Evolutionary conservation across 257 asterid genomes (phyloP).

Genomic region (Capsicum chinense): DNA sequence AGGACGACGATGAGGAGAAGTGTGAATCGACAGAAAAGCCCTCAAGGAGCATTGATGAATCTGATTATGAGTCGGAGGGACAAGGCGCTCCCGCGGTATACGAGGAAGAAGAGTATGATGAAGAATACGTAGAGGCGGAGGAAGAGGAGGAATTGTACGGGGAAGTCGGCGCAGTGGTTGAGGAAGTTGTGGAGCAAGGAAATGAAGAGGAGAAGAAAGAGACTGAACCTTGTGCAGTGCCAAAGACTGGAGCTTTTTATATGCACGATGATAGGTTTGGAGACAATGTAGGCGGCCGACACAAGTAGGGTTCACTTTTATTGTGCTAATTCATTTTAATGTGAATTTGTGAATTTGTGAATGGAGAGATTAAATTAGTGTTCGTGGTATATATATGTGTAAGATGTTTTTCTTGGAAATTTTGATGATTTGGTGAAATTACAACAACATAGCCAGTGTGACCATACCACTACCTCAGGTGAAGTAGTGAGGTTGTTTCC

Average conservation of each 20-base stretch:
- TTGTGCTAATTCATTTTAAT: neutral
- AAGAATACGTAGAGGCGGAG: conserved; percentile 38
- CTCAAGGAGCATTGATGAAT: conserved; percentile 52
- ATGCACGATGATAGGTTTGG: conserved; percentile 98
- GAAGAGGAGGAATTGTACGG: conserved; percentile 46
- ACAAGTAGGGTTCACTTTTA: conserved; percentile 51
- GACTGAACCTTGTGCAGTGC: conserved; percentile 88
- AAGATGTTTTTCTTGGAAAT: no score
- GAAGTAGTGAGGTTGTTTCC: no score
- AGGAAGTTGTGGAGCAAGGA: conserved; percentile 35
- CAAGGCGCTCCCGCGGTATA: conserved; percentile 63
- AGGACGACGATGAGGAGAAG: conserved; percentile 51
- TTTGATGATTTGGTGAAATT: neutral
- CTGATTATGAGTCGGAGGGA: conserved; percentile 71
- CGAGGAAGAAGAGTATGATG: conserved; percentile 44
- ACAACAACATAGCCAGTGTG: no score
- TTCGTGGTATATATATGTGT: neutral
- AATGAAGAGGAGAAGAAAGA: conserved; percentile 59
- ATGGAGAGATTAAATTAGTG: neutral
- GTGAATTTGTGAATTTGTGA: neutral
- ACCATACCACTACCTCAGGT: no score
- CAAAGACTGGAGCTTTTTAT: conserved; percentile 96
- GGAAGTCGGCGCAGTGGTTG: conserved; percentile 29
- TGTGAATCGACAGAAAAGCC: conserved; percentile 42
- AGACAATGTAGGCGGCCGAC: conserved; percentile 71